These are phyloP conservation scores for Musa troglodytarum DNA, from an alignment of 176 grass and related monocot species.

Conservation along the genomic window DNA sequence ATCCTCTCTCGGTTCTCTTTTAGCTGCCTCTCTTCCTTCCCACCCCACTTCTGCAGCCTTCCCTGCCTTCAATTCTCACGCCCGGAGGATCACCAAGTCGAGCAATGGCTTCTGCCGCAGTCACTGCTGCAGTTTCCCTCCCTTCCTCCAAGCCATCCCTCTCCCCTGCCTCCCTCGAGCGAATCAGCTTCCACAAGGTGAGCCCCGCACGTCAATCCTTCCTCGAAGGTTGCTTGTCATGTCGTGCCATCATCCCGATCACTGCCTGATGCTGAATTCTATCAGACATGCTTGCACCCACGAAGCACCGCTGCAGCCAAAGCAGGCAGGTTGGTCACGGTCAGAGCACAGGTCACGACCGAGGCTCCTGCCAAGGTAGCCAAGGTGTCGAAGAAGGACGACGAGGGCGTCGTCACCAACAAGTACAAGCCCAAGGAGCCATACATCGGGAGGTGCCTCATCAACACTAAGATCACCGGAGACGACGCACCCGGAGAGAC, in stretches of 20 bases:
- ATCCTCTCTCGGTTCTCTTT: conserved; percentile 9
- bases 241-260: background rate
- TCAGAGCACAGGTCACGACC: conserved; percentile 46
- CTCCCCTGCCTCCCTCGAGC: conserved; percentile 6
- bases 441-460: conserved; percentile 63
- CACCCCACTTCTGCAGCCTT: background rate
- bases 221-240: no score
- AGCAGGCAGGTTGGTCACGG: background rate
- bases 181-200: conserved; percentile 11
- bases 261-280: background rate
- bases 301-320: background rate
- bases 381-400: conserved; percentile 85
- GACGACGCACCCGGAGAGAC: conserved; percentile 93
- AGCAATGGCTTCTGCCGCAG: conserved; percentile 44
- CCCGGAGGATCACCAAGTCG: background rate
- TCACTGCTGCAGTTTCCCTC: conserved; percentile 49
- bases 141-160: conserved; percentile 32
- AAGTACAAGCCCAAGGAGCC: conserved; percentile 75
- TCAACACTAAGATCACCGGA: conserved; percentile 95
- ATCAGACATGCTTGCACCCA: conserved; percentile 17
- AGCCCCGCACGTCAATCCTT: background rate
- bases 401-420: conserved; percentile 65
- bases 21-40: background rate
- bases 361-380: conserved; percentile 37
- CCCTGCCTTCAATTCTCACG: background rate